phyloP scores from a whole-genome alignment of 495 filamentous ascomycete genomes.

The Penicillium soppii region DNA sequence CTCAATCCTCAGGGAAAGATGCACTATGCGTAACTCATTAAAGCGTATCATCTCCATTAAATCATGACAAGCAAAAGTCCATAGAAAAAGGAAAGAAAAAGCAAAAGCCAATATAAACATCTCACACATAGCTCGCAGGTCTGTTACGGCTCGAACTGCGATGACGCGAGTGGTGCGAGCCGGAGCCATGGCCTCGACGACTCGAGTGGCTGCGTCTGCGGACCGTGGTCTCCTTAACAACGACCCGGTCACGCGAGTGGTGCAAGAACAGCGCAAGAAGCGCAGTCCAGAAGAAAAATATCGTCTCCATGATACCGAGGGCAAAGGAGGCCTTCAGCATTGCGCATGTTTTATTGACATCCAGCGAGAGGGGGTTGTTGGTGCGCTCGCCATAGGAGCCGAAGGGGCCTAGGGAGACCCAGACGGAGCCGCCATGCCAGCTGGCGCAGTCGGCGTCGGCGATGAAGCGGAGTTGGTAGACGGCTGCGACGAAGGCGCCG shows the following conservation, averaged over 20 bases:
- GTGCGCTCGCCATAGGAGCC: slow-evolving; percentile 43
- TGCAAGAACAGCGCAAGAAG: slow-evolving; percentile 61
- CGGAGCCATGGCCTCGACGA: slow-evolving; percentile 32
- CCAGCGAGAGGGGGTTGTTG: slow-evolving; percentile 41
- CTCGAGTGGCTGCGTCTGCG: slow-evolving; percentile 43
- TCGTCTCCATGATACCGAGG: slow-evolving; percentile 80
- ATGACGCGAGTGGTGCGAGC: slow-evolving; percentile 29
- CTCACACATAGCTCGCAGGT: slow-evolving; percentile 32
- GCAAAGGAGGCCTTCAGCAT: slow-evolving; percentile 90
- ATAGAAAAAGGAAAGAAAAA: neutral
- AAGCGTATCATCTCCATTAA: slow-evolving; percentile 3
- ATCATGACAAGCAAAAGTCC: neutral
- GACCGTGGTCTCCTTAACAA: slow-evolving; percentile 44
- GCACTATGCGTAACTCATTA: slow-evolving; percentile 4
- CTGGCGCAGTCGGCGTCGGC: slow-evolving; percentile 61
- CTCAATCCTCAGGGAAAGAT: neutral
- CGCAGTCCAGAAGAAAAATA: slow-evolving; percentile 78
- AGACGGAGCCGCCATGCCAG: slow-evolving; percentile 49
- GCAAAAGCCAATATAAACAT: neutral
- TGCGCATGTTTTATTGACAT: slow-evolving; percentile 71
- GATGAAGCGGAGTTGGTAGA: slow-evolving; percentile 74
- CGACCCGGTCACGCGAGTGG: slow-evolving; percentile 29
- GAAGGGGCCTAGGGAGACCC: slow-evolving; percentile 60
- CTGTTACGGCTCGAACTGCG: slow-evolving; percentile 34
- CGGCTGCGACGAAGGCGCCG: slow-evolving; percentile 77